phyloP scores from a whole-genome alignment of 1,284 basidiomycete genomes.

The Tylopilus sp. region DNA sequence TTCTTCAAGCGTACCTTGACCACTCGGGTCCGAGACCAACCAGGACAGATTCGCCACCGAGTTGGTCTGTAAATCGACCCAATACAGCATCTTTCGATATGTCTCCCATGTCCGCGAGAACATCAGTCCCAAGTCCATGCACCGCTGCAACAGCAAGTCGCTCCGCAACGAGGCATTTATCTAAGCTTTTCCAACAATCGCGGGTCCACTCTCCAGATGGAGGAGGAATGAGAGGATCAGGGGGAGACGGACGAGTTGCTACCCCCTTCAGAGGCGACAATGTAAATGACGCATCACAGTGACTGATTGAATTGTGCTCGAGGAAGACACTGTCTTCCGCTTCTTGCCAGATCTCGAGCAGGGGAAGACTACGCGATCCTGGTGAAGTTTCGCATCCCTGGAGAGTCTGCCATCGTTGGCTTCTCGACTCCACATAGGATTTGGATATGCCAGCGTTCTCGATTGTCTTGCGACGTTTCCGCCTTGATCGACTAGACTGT shows the following conservation, averaged over 20 bases:
- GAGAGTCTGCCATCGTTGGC: constrained; percentile 19
- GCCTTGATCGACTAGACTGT: constrained; percentile 23
- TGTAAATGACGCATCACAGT: constrained; percentile 27
- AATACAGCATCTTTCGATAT: constrained; percentile 67
- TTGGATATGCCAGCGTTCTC: constrained; percentile 38
- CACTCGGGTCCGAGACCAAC: constrained; percentile 57
- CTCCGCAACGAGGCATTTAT: constrained; percentile 81
- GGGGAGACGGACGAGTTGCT: not conserved
- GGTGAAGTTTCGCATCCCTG: constrained; percentile 17
- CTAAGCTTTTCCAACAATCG: constrained; percentile 78
- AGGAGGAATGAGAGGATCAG: constrained; percentile 16
- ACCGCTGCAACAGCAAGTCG: constrained; percentile 58
- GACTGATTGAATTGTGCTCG: constrained; percentile 37
- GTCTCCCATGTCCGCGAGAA: constrained; percentile 59
- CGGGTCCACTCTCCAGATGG: constrained; percentile 65
- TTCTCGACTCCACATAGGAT: constrained; percentile 20
- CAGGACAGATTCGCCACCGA: constrained; percentile 57
- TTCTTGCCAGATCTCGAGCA: constrained; percentile 42
- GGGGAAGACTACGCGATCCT: constrained; percentile 35
- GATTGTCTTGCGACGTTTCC: constrained; percentile 41
- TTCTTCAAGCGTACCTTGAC: constrained; percentile 56
- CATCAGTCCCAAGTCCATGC: constrained; percentile 41
- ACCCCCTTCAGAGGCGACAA: constrained; percentile 28
- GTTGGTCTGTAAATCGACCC: constrained; percentile 59
- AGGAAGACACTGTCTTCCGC: constrained; percentile 40